These are phyloP conservation scores for Rhypophila decipiens DNA, from an alignment of 495 filamentous ascomycete species.

Conservation along the genomic window DNA sequence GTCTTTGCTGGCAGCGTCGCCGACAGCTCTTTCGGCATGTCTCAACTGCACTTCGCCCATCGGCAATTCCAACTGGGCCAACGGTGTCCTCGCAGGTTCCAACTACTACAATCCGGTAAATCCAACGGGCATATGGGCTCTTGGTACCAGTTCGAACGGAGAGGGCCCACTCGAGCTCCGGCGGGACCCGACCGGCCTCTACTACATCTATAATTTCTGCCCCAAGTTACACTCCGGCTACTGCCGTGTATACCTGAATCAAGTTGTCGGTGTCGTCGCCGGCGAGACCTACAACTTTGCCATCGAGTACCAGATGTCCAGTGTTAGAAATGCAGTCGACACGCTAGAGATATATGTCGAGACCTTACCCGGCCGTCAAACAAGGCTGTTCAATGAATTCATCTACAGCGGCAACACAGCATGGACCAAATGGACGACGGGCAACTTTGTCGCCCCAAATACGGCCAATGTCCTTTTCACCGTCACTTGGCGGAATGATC, in stretches of 20 bases:
- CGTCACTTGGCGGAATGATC: conserved; percentile 6
- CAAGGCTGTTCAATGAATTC: background rate
- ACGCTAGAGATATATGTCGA: conserved; percentile 2
- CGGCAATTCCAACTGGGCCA: conserved; percentile 2
- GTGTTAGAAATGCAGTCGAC: background rate
- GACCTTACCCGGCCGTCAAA: background rate
- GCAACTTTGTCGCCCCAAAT: background rate
- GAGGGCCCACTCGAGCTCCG: conserved; percentile 3
- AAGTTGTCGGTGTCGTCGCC: background rate
- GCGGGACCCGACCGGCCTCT: background rate
- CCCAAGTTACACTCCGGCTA: conserved; percentile 1
- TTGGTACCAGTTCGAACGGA: background rate
- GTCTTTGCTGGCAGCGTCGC: background rate
- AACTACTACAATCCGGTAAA: conserved; percentile 1
- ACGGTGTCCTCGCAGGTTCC: background rate
- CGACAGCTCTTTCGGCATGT: background rate
- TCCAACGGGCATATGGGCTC: background rate
- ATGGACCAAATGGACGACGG: background rate
- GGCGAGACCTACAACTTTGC: conserved; percentile 5
- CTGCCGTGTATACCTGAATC: conserved; percentile 4
- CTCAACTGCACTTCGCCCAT: background rate
- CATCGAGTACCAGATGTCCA: conserved; percentile 1
- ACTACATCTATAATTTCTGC: conserved; percentile 3
- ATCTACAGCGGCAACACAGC: conserved; percentile 3
- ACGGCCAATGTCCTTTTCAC: background rate